Evolutionary conservation across 495 filamentous ascomycete genomes (phyloP).

Genomic region (Aspergillus wentii): DNA sequence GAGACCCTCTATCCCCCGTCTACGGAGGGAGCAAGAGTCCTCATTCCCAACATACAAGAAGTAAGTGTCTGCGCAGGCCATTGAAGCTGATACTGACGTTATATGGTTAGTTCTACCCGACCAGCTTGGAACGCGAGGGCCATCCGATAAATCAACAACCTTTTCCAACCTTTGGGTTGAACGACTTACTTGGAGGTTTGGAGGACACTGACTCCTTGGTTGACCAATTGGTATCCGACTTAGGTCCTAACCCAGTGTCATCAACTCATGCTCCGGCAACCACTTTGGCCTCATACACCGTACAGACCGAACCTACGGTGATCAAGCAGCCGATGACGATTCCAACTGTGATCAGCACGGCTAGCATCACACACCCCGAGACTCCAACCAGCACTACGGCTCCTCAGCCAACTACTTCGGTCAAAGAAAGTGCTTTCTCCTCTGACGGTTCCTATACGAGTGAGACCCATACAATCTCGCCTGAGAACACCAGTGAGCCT

Average conservation of each 20-base stretch:
- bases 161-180: conserved; percentile 23
- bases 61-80: conserved; percentile 16
- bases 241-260: not conserved
- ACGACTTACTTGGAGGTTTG: conserved; percentile 19
- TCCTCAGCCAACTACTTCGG: no score
- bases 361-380: no score
- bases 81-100: not conserved
- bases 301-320: no score
- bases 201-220: conserved; percentile 17
- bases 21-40: conserved; percentile 17
- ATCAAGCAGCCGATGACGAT: no score
- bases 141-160: conserved; percentile 25
- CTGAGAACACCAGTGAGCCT: no score
- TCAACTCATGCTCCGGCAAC: conserved; percentile 4
- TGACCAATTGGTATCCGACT: conserved; percentile 7
- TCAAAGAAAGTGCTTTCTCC: no score
- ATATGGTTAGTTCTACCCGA: conserved; percentile 31
- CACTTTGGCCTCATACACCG: not conserved
- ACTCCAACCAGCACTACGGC: no score
- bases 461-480: no score
- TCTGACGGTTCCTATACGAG: no score
- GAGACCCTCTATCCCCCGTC: conserved; percentile 35
- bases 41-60: conserved; percentile 21
- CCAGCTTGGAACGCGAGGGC: conserved; percentile 37
- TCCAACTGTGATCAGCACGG: no score